Evolutionary conservation across 202 grass and related monocot species (phyloP), one percentile per base, ranked within the genome.

Genomic region (Panicum virgatum): DNA sequence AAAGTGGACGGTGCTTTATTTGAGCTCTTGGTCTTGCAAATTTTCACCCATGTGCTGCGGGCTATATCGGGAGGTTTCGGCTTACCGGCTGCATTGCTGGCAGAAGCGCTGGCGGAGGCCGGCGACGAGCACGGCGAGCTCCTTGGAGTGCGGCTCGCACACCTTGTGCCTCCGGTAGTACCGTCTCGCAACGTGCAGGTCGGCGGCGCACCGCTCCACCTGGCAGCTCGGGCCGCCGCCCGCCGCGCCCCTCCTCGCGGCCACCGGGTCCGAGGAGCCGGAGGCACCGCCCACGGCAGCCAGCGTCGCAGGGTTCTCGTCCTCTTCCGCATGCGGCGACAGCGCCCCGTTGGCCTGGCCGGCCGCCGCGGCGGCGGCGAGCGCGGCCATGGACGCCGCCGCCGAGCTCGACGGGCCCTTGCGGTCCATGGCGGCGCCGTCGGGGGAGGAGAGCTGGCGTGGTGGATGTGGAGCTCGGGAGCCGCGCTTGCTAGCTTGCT

Each of bases 11-110:
- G 64, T 57, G 64, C 7, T 30, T 72, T n/a, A n/a, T n/a, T 43
- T 29, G 66, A 66, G 65, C 58, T 25, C 66, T 25, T 18, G 60
- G 22, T 13, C 27, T 25, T 5, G 23, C 40, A 26, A 60, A 14
- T 12, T 42, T 15, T 11, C 39, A 44, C n/a, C 38, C 38, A 29
- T 48, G 43, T 27, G 13, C 67, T 9, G 23, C 43, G 67, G 18
- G n/a, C n/a, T 23, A 56, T 10, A 8, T 6, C 12, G 25, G 26
- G 56, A 27, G 52, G 66, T 20, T 71, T 57, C 37, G 59, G 6
- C 34, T 69, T 80, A 98, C 96, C 96, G 85, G 89, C 96, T 99
- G 82, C 96, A 99, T 90, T 99, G 96, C 80, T 99, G 96, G 80
- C 96, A 99, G 87, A 99, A 99, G 69, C 96, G 89, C 83, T 99